These are phyloP conservation scores for Mrakia frigida DNA, from an alignment of 768 basidiomycete genomes.

Conservation along the genomic window DNA sequence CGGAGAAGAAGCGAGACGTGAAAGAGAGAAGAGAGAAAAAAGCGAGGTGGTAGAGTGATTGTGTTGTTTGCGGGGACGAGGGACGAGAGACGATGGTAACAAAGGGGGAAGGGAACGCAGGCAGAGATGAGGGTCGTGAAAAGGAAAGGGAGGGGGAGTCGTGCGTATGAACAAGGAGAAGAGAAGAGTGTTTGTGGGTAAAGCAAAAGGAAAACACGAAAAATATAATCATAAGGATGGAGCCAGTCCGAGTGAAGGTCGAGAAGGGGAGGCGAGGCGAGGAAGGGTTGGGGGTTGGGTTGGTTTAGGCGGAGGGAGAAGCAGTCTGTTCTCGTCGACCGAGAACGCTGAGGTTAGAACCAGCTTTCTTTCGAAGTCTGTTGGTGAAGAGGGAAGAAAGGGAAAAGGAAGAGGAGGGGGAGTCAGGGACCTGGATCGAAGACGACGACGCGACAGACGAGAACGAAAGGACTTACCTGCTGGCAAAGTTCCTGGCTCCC, in stretches of 20 bases:
- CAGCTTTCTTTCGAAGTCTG: not conserved
- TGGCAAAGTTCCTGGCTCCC: conserved; percentile 34
- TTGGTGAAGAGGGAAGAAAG: too few relatives aligned
- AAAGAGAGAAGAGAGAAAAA: not conserved
- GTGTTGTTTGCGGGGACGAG: not conserved
- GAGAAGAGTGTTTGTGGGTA: not conserved
- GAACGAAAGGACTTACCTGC: conserved; percentile 13
- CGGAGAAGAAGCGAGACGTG: not conserved
- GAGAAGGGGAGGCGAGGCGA: not conserved
- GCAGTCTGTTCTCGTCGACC: not conserved
- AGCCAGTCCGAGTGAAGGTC: not conserved
- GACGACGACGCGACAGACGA: too few relatives aligned
- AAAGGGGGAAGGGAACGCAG: not conserved
- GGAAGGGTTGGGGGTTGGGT: not conserved
- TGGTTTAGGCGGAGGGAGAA: not conserved
- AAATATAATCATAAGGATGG: not conserved
- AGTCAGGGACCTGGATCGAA: too few relatives aligned
- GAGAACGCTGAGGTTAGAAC: not conserved
- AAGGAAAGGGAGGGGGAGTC: not conserved
- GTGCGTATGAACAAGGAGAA: not conserved
- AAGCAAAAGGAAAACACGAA: not conserved
- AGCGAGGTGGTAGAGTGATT: not conserved
- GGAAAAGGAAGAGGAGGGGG: too few relatives aligned
- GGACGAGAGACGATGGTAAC: not conserved
- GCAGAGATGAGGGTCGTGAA: not conserved